Conservation (phyloP, 2,329 filamentous ascomycete genomes). For the Cladosporium sp. region DNA sequence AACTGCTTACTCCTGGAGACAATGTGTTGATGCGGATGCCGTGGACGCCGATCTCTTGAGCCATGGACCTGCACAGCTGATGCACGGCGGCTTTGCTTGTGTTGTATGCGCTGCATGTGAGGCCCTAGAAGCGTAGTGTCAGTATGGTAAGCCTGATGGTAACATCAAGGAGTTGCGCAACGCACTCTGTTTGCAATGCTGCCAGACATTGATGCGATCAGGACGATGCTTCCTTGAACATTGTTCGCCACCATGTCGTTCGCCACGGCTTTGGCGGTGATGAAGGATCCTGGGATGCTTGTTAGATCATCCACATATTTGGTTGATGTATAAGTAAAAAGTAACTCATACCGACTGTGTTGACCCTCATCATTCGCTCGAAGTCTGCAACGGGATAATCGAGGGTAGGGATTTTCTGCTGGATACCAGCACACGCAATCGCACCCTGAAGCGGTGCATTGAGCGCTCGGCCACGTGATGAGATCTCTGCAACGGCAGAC, state of each 20-base stretch:
- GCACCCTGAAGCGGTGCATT: constrained; percentile 33
- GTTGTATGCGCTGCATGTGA: constrained; percentile 48
- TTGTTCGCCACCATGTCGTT: constrained; percentile 30
- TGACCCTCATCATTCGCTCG: constrained; percentile 34
- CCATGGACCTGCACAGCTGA: constrained; percentile 49
- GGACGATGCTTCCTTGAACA: constrained; percentile 33
- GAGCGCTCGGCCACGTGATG: background rate
- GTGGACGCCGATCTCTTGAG: constrained; percentile 48
- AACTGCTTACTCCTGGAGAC: constrained; percentile 34
- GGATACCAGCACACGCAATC: constrained; percentile 26
- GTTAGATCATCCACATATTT: background rate
- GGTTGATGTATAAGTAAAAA: background rate
- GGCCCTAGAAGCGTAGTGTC: constrained; percentile 29
- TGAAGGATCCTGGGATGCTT: constrained; percentile 30
- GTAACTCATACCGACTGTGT: constrained; percentile 20
- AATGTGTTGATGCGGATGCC: constrained; percentile 48
- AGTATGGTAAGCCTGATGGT: background rate
- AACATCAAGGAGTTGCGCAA: background rate
- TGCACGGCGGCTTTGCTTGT: constrained; percentile 53
- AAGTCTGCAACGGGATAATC: constrained; percentile 33
- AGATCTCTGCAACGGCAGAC: constrained; percentile 4
- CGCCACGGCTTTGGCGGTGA: constrained; percentile 32
- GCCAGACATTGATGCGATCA: constrained; percentile 37
- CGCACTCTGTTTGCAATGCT: constrained; percentile 33
- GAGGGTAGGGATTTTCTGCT: constrained; percentile 26